These are phyloP conservation scores for Cladosporium sp. DNA, from an alignment of 2,329 filamentous ascomycete species.

Conservation along the genomic window DNA sequence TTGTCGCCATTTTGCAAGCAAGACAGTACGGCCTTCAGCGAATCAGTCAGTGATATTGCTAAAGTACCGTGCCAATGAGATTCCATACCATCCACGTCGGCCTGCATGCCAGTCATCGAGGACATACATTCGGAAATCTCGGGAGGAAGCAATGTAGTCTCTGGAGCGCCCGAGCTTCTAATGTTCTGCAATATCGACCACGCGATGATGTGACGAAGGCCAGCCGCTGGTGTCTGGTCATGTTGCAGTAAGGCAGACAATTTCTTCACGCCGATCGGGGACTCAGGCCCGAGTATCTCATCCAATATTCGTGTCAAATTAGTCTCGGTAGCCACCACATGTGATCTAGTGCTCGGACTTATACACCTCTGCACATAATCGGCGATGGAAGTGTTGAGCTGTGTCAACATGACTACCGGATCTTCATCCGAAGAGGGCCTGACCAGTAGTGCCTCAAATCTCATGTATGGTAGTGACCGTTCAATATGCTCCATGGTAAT, in stretches of 20 bases:
- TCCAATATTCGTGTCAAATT: neutral
- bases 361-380: neutral
- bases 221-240: neutral
- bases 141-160: neutral
- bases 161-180: neutral
- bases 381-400: neutral
- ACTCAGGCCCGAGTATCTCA: neutral
- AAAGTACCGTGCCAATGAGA: neutral
- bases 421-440: neutral
- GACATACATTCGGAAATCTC: constrained; percentile 10
- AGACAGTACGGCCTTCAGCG: neutral
- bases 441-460: neutral
- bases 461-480: neutral
- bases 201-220: neutral
- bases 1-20: constrained; percentile 4
- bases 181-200: neutral
- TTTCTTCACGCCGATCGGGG: neutral
- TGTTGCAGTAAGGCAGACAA: neutral
- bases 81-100: neutral
- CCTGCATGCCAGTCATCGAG: constrained; percentile 4
- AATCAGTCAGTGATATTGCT: neutral
- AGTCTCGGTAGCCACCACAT: neutral
- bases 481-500: neutral
- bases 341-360: neutral
- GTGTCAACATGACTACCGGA: neutral